Evolutionary conservation across 2,329 filamentous ascomycete genomes (phyloP), one percentile per base, ranked within the genome.

Genomic region (Botrytis elliptica): DNA sequence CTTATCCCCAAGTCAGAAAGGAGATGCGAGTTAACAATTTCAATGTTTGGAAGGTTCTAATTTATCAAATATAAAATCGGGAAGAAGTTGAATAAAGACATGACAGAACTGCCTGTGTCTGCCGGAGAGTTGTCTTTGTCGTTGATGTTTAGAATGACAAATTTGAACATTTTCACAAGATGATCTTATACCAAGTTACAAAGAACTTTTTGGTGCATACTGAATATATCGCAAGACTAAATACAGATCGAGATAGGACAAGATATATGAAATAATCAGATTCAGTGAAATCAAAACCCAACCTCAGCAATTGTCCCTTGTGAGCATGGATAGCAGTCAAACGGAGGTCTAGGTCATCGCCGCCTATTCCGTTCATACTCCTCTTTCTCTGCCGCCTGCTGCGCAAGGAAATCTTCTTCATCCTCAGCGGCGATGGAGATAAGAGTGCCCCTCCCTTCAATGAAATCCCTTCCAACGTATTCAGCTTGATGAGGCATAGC

Each of bases 351-450:
- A 38, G 22, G 20, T 38, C 33, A 38, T 25, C 46, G 38, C 38
- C 10, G 38, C 38, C 10, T 40, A 40, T 40, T 40, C 10, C 22
- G 4, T 10, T 52, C 16, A 44, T 18, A 6, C 14, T 44, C 22
- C 22, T 25, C 22, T 52, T 25, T 4, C 22, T 52, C 46, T 25
- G 0, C 9, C 22, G 10, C 22, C 10, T 5, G 4, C 22, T 52
- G 46, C 22, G 9, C 18, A 25, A 1, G 1, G 36, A 4, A 9
- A 25, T 9, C 20, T 20, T 16, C 33, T 16, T 4, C 33, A 2
- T 62, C 33, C 16, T 7, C 8, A 10, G 0, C 18, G 1, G 2
- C 0, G 4, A 3, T 1, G 1, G 1, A 2, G 0, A 22, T 1
- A 2, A 38, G 1, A 60, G 33, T 4, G 2, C 9, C 1, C 20